Percentiles rank a stretch among this genome's conserved stretches.
Evolutionary conservation across 148 eudicot genomes (phyloP).

Genomic region (Chenopodium suecicum): DNA sequence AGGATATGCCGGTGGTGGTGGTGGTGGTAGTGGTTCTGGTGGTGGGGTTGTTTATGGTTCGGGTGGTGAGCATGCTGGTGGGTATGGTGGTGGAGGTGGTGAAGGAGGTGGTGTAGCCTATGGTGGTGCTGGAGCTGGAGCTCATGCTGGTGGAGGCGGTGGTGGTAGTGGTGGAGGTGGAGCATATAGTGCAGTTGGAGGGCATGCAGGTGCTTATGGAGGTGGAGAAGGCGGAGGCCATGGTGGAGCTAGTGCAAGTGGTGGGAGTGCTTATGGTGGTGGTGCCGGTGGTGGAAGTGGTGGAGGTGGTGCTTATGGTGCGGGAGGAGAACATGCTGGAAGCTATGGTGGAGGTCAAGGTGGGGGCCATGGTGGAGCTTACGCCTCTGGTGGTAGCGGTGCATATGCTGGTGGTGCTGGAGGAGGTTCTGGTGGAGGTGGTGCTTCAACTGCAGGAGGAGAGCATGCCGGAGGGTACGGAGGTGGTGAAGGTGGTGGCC

Average conservation of each 20-base stretch:
- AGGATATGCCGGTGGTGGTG: slow-evolving; percentile 14
- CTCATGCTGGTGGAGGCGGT: slow-evolving; percentile 24
- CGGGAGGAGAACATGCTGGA: slow-evolving; percentile 13
- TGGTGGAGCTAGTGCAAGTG: slow-evolving; percentile 4
- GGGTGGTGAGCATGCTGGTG: slow-evolving; percentile 35
- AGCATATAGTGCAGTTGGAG: slow-evolving; percentile 19
- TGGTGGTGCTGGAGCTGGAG: slow-evolving; percentile 21
- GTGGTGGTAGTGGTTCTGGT: slow-evolving; percentile 23
- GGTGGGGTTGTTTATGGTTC: slow-evolving; percentile 35
- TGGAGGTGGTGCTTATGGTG: slow-evolving; percentile 13
- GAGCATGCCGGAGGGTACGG: slow-evolving; percentile 38
- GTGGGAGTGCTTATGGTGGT: not conserved
- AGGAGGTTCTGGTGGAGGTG: slow-evolving; percentile 39
- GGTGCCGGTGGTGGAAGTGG: slow-evolving; percentile 6
- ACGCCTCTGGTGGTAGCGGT: slow-evolving; percentile 22
- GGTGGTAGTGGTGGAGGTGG: slow-evolving; percentile 22
- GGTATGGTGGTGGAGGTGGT: not conserved
- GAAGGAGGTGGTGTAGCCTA: not conserved
- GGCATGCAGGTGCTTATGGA: slow-evolving; percentile 24
- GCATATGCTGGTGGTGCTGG: slow-evolving; percentile 37
- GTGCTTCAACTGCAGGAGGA: slow-evolving; percentile 33
- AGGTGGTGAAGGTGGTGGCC: slow-evolving; percentile 34
- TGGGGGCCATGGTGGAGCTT: slow-evolving; percentile 19
- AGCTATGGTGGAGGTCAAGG: slow-evolving; percentile 17
- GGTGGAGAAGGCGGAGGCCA: slow-evolving; percentile 19